Percentiles rank a stretch among this genome's conserved stretches.
Evolutionary conservation across 306 rosid species (phyloP).

Genomic region (Senna tora): DNA sequence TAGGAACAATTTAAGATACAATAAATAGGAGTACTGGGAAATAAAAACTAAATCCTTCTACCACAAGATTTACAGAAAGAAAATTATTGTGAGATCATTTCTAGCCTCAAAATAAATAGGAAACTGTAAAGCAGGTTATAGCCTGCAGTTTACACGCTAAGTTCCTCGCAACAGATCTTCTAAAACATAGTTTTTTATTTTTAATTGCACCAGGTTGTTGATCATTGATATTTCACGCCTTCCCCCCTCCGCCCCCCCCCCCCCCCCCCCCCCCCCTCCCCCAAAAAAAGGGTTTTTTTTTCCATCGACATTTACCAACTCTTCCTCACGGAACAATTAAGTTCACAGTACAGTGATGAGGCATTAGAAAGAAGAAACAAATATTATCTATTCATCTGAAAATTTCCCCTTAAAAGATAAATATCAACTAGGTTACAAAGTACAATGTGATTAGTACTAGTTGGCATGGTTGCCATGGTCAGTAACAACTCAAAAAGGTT

Average conservation of each 20-base stretch:
- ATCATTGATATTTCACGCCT: not conserved
- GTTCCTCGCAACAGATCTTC: slow-evolving; percentile 4
- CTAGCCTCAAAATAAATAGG: not conserved
- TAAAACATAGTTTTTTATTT: not conserved
- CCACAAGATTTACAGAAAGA: not conserved
- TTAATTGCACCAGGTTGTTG: not conserved
- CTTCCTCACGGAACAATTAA: slow-evolving; percentile 21
- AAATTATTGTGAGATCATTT: not conserved
- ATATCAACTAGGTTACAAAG: not conserved
- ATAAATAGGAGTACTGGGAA: not conserved
- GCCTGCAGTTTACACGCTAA: slow-evolving; percentile 1
- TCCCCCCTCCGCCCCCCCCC: not conserved
- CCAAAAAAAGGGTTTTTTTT: too few relatives aligned
- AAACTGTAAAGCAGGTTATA: not conserved
- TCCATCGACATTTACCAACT: not conserved
- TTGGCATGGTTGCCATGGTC: not conserved
- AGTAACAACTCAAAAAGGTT: not conserved
- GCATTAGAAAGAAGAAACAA: not conserved
- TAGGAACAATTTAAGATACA: not conserved
- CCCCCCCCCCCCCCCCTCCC: not conserved
- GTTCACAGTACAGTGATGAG: not conserved
- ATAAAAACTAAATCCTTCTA: slow-evolving; percentile 1
- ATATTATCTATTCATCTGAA: not conserved
- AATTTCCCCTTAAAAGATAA: not conserved
- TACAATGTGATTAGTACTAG: not conserved